These are phyloP conservation scores for Apiospora phragmitis DNA, from an alignment of 2,329 filamentous ascomycete genomes.

Conservation along the genomic window DNA sequence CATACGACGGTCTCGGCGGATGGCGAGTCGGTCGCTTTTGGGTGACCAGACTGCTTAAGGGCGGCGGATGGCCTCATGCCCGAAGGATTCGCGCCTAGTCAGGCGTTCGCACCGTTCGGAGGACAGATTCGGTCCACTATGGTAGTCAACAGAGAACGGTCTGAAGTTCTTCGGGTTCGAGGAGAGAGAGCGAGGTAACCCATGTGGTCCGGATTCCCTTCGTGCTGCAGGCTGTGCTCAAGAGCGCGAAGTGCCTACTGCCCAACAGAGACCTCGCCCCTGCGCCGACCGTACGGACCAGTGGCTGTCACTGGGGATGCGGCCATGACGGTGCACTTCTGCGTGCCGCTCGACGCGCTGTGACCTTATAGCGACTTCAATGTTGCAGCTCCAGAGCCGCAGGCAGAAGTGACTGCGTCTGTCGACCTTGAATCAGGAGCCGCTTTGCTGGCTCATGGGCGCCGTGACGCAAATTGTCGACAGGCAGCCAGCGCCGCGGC, in stretches of 20 bases:
- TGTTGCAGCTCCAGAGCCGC: conserved; percentile 34
- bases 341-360: too few relatives aligned
- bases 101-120: conserved; percentile 36
- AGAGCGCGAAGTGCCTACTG: conserved; percentile 31
- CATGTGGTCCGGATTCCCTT: conserved; percentile 38
- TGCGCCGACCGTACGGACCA: conserved; percentile 30
- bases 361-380: conserved; percentile 39
- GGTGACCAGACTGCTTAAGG: conserved; percentile 31
- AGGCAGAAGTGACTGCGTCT: conserved; percentile 38
- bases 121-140: conserved; percentile 29
- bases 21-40: conserved; percentile 35
- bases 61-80: conserved; percentile 29
- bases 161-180: conserved; percentile 39
- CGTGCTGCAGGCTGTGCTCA: conserved; percentile 34
- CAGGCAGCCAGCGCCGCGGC: conserved; percentile 29
- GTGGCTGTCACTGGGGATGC: conserved; percentile 37
- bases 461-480: conserved; percentile 29
- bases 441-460: conserved; percentile 36
- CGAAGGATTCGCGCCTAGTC: conserved; percentile 28
- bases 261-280: conserved; percentile 23
- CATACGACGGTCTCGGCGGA: conserved; percentile 33
- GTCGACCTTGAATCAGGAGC: conserved; percentile 35
- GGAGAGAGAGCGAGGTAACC: conserved; percentile 35
- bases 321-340: conserved; percentile 39
- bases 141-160: conserved; percentile 33